Evolutionary conservation across 371 early-diverging fungal species (phyloP), one percentile per base, ranked within the genome.

Genomic region (Rhizopus stolonifer): DNA sequence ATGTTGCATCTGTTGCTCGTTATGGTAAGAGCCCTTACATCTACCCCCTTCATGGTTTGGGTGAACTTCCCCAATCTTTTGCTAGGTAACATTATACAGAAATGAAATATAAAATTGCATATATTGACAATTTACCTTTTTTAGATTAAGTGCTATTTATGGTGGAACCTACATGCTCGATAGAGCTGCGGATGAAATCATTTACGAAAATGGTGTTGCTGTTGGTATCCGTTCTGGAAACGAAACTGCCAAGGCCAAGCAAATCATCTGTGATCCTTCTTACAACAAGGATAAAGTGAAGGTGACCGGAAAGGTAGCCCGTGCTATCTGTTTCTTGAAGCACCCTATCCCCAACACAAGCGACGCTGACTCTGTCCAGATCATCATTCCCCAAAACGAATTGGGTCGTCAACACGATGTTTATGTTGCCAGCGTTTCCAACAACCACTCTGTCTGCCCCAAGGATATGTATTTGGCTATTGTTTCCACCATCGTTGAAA

Each of bases 11-110:
- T 18, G 83, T 99, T 61, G 88, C 93, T n/a, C 86, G 93, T 44
- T 94, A 93, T 67, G 96, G 99, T 61, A 93, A 94, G 80, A 92
- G 93, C 60, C 99, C 99, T n/a, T 99, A 98, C 79, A 94, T 99
- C 66, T 99, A 99, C 74, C 99, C 99, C 54, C 80, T 96, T 54
- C 98, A 98, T 65, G 99, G 99, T 44, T 82, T 99, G 46, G 99
- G 99, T 54, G 99, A 99, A 64, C 84, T 99, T 42, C 99, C 99
- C 33, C 99, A 99, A 79, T 94, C 96, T 13, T 46, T 61, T 47
- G 58, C 64, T 21, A 34, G 36, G 50, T 58, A 47, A 46, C n/a
- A n/a, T 36, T 11, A 36, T 36, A 26, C 14, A 47, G 4, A 29
- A 36, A 31, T 19, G 6, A 19, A 29, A 9, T 9, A 42, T 19